phyloP scores from a whole-genome alignment of 305 asterid genomes.

The Fraxinus angustifolia region DNA sequence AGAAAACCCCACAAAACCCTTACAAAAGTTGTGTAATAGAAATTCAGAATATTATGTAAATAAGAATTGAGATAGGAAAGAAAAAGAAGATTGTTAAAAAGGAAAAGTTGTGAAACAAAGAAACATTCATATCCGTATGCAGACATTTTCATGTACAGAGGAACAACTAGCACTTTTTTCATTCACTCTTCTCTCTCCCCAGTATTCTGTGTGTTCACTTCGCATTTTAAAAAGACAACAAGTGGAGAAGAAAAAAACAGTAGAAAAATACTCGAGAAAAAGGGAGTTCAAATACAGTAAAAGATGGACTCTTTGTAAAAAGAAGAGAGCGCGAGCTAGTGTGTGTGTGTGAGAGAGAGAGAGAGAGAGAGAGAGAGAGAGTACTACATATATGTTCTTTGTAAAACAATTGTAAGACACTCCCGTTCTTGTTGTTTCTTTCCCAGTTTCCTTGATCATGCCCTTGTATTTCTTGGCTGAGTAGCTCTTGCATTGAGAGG shows the following conservation, averaged over 20 bases:
- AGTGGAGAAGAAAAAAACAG: constrained; percentile 22
- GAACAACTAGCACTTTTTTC: constrained; percentile 25
- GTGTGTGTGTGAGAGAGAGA: neutral
- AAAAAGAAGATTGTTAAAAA: constrained; percentile 14
- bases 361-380: neutral
- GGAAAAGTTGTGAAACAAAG: constrained; percentile 20
- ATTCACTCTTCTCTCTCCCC: constrained; percentile 20
- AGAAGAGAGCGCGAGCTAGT: neutral
- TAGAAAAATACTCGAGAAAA: constrained; percentile 40
- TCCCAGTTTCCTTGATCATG: constrained; percentile 22
- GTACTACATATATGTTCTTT: constrained; percentile 25
- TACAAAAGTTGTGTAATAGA: neutral
- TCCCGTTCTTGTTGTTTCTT: constrained; percentile 4
- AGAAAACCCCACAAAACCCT: constrained; percentile 27
- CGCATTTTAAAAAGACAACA: constrained; percentile 26
- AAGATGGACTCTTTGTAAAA: constrained; percentile 32
- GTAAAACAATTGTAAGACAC: constrained; percentile 25
- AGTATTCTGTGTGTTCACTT: constrained; percentile 5
- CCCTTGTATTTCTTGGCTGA: neutral
- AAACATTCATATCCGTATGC: constrained; percentile 14
- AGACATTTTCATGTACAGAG: constrained; percentile 31
- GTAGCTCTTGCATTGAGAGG: neutral
- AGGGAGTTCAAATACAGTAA: constrained; percentile 23
- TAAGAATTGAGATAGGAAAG: constrained; percentile 5
- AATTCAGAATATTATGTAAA: neutral